These are phyloP conservation scores for Trichophyton schoenleinii DNA, from an alignment of 2,329 filamentous ascomycete genomes.

Conservation along the genomic window DNA sequence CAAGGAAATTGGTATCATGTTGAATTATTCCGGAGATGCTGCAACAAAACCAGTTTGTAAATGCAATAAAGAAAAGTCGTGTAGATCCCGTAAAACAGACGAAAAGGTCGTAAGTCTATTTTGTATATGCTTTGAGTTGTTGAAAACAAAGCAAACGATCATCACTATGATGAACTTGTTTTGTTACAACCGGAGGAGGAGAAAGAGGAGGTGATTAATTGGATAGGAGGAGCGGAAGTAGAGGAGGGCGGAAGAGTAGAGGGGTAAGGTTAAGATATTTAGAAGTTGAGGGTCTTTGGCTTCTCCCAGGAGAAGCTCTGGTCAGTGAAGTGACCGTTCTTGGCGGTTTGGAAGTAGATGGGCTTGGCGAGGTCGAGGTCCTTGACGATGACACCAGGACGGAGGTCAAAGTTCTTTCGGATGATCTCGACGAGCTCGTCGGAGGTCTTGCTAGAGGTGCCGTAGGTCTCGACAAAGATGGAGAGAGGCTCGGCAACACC, in stretches of 20 bases:
- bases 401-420: slow-evolving; percentile 89
- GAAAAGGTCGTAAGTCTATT: slow-evolving; percentile 17
- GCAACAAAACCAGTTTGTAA: slow-evolving; percentile 4
- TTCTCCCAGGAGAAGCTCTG: slow-evolving; percentile 97
- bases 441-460: slow-evolving; percentile 77
- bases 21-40: slow-evolving; percentile 34
- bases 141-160: slow-evolving; percentile 38
- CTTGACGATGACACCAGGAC: slow-evolving; percentile 96
- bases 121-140: slow-evolving; percentile 36
- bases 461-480: slow-evolving; percentile 95
- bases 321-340: slow-evolving; percentile 99
- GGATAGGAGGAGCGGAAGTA: slow-evolving; percentile 1
- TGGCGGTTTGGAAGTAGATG: slow-evolving; percentile 96
- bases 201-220: slow-evolving; percentile 10
- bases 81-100: slow-evolving; percentile 9
- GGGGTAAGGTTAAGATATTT: slow-evolving; percentile 26
- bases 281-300: slow-evolving; percentile 88
- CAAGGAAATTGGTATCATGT: slow-evolving; percentile 36
- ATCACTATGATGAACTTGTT: slow-evolving; percentile 28
- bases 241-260: slow-evolving; percentile 10
- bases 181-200: slow-evolving; percentile 12
- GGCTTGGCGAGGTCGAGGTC: slow-evolving; percentile 90
- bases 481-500: slow-evolving; percentile 96
- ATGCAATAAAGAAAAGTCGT: slow-evolving; percentile 14
- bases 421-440: slow-evolving; percentile 94